Percentiles rank a stretch among this genome's conserved stretches.
phyloP scores from a whole-genome alignment of 2,329 filamentous ascomycete species.

The Cladosporium sp. region DNA sequence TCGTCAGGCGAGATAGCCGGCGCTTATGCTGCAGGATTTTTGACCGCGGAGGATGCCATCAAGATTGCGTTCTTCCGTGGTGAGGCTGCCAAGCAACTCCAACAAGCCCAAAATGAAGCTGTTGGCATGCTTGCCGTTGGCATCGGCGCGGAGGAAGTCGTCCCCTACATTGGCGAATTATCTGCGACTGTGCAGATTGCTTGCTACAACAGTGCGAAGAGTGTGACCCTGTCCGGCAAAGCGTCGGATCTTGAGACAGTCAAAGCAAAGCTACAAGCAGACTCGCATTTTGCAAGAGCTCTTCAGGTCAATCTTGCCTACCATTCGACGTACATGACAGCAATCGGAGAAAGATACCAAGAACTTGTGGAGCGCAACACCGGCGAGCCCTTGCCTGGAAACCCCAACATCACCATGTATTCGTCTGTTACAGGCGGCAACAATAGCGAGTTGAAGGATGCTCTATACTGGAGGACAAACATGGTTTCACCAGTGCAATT shows the following conservation, averaged over 20 bases:
- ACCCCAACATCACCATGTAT: too few relatives aligned
- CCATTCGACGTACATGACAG: conserved; percentile 42
- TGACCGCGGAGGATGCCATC: conserved; percentile 27
- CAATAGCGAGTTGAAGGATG: neutral
- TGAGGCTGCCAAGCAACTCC: too few relatives aligned
- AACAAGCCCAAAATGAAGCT: too few relatives aligned
- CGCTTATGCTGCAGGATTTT: conserved; percentile 30
- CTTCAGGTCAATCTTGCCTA: conserved; percentile 42
- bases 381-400: too few relatives aligned
- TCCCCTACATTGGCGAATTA: neutral
- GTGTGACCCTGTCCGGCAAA: conserved; percentile 45
- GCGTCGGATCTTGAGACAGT: neutral
- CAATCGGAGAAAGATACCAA: neutral
- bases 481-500: conserved; percentile 48
- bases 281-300: neutral
- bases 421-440: too few relatives aligned
- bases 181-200: conserved; percentile 40
- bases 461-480: conserved; percentile 48
- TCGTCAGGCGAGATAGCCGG: conserved; percentile 37
- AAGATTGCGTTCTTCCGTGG: conserved; percentile 29
- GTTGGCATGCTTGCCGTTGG: conserved; percentile 41
- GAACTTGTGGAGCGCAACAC: neutral
- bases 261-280: neutral
- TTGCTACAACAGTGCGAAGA: conserved; percentile 42
- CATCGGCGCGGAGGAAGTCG: conserved; percentile 27